Evolutionary conservation across 2,329 filamentous ascomycete genomes (phyloP), one percentile per base, ranked within the genome.

Genomic region (Stachybotrys chartarum): DNA sequence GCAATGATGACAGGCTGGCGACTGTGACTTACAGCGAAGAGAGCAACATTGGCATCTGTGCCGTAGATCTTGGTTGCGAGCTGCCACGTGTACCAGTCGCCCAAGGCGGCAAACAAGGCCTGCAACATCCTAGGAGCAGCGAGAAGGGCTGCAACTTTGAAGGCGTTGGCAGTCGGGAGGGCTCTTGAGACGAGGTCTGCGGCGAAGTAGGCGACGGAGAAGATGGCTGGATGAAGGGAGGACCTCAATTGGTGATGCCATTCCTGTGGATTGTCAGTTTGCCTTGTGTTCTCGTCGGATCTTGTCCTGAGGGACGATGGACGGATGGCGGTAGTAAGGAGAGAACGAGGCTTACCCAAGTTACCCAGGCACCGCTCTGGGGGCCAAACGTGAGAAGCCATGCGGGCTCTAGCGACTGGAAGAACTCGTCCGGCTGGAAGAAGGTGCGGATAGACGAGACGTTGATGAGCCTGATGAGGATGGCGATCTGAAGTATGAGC

Each of bases 361-460:
- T 99, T 65, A 97, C 80, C 90, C 93, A 99, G 31, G 93, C 90
- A 59, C 89, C 88, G 70, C 86, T 88, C 14, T 79, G 69, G 3
- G 76, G 66, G 24, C 92, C 92, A 78, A 96, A 97, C 3, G 89
- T 88, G 55, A 94, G 80, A 64, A 86, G 78, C 92, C 93, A 97
- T 61, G 94, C 94, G 54, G 94, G 93, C 75, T 99, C 94, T 49
- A 97, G 82, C 1, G 91, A 88, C 69, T 99, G 94, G 67, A 94
- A 99, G 76, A 90, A 97, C 72, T 99, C 94, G 75, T 99, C 94
- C 31, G 94, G 94, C 72, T 99, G 94, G 75, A 99, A 99, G 71
- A 97, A 99, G 18, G 94, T 97, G 61, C 83, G 78, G 56, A 95
- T 78, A 59, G 79, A 84, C 63, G 94, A 78, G 35, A 91, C 86